Percentiles rank a stretch among this genome's conserved stretches.
Evolutionary conservation across 345 rosid genomes (phyloP).

Genomic region (Bruguiera sexangula): DNA sequence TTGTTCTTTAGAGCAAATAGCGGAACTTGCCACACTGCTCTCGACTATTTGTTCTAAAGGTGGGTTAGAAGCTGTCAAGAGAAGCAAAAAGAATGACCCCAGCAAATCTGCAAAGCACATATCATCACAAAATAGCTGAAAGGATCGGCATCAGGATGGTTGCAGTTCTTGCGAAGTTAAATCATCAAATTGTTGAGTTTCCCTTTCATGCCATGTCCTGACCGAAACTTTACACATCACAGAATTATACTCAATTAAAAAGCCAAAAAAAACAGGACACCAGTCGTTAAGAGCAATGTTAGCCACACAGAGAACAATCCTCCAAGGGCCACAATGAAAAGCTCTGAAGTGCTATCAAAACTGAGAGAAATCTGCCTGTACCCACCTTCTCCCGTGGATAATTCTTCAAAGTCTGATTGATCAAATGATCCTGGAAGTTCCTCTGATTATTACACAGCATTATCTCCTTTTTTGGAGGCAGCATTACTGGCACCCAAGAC

Average conservation of each 20-base stretch:
- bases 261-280: too few species aligned
- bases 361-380: conserved; percentile 35
- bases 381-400: conserved; percentile 44
- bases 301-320: not conserved
- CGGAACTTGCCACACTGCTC: conserved; percentile 75
- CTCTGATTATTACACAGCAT: conserved; percentile 77
- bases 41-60: conserved; percentile 72
- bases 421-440: conserved; percentile 79
- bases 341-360: not conserved
- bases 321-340: not conserved
- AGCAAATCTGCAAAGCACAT: conserved; percentile 3
- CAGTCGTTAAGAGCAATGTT: not conserved
- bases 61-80: conserved; percentile 59
- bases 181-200: conserved; percentile 69
- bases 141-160: conserved; percentile 64
- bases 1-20: conserved; percentile 70
- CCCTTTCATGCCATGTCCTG: conserved; percentile 54
- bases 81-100: conserved; percentile 1
- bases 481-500: conserved; percentile 21
- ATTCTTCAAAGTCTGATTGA: conserved; percentile 61
- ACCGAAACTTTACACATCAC: conserved; percentile 23
- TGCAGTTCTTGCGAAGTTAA: conserved; percentile 93
- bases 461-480: conserved; percentile 89
- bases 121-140: not conserved
- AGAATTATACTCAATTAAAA: not conserved